Evolutionary conservation across 805 yeast genomes (phyloP).

Genomic region (Yueomyces sp.): DNA sequence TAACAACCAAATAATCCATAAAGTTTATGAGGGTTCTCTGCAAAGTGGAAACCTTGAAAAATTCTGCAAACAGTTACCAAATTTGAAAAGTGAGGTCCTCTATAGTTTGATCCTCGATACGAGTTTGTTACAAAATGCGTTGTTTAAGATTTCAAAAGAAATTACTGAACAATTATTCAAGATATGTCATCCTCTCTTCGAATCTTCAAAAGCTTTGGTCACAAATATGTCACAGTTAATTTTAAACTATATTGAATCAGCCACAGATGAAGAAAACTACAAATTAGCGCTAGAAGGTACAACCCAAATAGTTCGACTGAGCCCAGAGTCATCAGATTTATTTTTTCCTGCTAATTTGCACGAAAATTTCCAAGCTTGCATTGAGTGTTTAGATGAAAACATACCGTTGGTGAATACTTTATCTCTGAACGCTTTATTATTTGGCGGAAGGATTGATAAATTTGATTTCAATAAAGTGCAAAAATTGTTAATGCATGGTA

Average conservation of each 20-base stretch:
- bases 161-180: conserved; percentile 5
- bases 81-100: conserved; percentile 2
- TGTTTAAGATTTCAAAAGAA: conserved; percentile 6
- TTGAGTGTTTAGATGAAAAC: conserved; percentile 23
- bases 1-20: conserved; percentile 22
- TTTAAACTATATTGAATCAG: conserved; percentile 3
- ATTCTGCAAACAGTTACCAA: conserved; percentile 13
- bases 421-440: conserved; percentile 26
- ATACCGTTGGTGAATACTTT: conserved; percentile 37
- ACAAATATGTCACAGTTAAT: conserved; percentile 5
- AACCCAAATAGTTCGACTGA: conserved; percentile 5
- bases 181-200: conserved; percentile 4
- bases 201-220: conserved; percentile 5
- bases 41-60: conserved; percentile 5
- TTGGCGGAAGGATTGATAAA: conserved; percentile 3
- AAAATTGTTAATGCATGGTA: conserved; percentile 13
- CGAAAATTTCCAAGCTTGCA: conserved; percentile 15
- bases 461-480: conserved; percentile 7
- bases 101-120: conserved; percentile 7
- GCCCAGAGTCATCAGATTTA: conserved; percentile 3
- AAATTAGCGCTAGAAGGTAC: conserved; percentile 3
- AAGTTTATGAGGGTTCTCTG: conserved; percentile 22
- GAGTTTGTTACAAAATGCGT: conserved; percentile 5
- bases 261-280: neutral
- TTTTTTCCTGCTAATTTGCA: conserved; percentile 10